Percentiles rank a stretch among this genome's conserved stretches.
These are phyloP conservation scores for Kodamaea sp. DNA, from an alignment of 1,139 yeast genomes.

Conservation along the genomic window DNA sequence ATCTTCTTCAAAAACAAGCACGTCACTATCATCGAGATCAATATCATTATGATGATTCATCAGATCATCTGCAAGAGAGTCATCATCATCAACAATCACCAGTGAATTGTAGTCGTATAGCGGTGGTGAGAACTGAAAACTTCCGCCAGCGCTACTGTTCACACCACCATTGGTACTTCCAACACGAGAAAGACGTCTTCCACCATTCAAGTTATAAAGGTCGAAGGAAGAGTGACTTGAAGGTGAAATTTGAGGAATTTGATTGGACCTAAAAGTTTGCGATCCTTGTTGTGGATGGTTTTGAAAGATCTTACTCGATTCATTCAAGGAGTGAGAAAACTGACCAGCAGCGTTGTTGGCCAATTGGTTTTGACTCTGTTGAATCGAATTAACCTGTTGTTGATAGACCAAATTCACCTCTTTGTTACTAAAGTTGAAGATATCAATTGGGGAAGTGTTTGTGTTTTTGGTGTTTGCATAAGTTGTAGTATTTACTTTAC, in stretches of 20 bases:
- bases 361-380: background rate
- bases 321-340: constrained; percentile 1
- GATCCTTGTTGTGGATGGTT: no score
- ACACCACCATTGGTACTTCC: background rate
- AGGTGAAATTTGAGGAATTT: no score
- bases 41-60: constrained; percentile 21
- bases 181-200: background rate
- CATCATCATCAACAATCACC: constrained; percentile 20
- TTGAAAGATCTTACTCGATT: background rate
- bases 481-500: background rate
- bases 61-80: constrained; percentile 10
- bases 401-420: background rate
- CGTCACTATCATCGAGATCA: constrained; percentile 23
- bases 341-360: background rate
- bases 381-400: no score
- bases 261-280: no score
- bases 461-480: background rate
- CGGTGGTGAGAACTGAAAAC: constrained; percentile 9
- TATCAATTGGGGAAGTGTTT: background rate
- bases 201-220: constrained; percentile 1
- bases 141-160: background rate
- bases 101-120: constrained; percentile 12
- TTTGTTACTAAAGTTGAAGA: background rate
- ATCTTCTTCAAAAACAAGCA: constrained; percentile 53
- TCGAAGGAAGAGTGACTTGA: no score